These are phyloP conservation scores for Ceratocystis colombiana DNA, from an alignment of 2,329 filamentous ascomycete species.

Conservation along the genomic window DNA sequence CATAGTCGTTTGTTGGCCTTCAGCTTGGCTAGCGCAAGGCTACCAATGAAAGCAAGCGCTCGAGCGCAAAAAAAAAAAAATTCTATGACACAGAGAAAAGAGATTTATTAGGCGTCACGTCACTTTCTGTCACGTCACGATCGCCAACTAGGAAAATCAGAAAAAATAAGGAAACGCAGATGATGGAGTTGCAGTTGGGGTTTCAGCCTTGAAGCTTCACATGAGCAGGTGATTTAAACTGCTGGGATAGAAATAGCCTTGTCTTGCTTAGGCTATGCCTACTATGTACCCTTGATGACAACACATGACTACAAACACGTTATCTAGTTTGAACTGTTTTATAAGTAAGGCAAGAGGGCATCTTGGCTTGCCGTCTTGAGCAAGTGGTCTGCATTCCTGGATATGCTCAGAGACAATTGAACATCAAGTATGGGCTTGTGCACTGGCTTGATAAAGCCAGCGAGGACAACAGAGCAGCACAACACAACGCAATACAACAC, in stretches of 20 bases:
- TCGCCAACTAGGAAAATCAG: neutral
- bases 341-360: too few species aligned
- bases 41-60: conserved; percentile 1
- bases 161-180: neutral
- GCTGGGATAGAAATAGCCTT: neutral
- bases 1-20: neutral
- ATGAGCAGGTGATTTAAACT: neutral
- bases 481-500: too few species aligned
- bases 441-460: too few species aligned
- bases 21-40: conserved; percentile 13
- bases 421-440: too few species aligned
- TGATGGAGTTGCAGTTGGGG: neutral
- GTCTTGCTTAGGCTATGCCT: neutral
- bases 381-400: too few species aligned
- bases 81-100: neutral
- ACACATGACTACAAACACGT: too few species aligned
- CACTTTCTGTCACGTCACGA: neutral
- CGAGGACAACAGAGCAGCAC: too few species aligned
- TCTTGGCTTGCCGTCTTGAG: too few species aligned
- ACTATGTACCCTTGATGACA: neutral
- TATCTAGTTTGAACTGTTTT: too few species aligned
- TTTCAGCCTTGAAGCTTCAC: neutral
- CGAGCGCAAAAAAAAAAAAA: conserved; percentile 7
- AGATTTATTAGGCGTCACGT: neutral
- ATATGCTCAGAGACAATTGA: too few species aligned